Percentiles rank a stretch among this genome's conserved stretches.
Evolutionary conservation across 352 stramenopile genomes (phyloP).

Genomic region (Pythium graminicola): DNA sequence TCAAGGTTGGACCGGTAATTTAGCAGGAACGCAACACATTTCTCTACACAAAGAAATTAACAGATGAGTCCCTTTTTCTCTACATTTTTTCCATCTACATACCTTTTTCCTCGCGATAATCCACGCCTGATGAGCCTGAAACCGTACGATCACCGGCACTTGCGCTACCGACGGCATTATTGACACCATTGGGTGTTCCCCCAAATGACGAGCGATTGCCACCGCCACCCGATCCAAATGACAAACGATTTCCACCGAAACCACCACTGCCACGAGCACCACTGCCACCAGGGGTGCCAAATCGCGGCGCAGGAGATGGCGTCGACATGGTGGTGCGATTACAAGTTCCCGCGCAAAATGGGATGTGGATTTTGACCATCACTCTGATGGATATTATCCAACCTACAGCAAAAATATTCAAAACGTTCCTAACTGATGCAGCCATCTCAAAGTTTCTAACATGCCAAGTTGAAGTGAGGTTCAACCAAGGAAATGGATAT

Average conservation of each 20-base stretch:
- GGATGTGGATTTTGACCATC: slow-evolving; percentile 9
- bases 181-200: slow-evolving; percentile 3
- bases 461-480: too few species aligned
- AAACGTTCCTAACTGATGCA: too few species aligned
- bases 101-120: slow-evolving; percentile 57
- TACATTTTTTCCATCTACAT: too few species aligned
- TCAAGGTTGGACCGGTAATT: slow-evolving; percentile 76
- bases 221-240: slow-evolving; percentile 10
- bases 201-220: slow-evolving; percentile 14
- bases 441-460: too few species aligned
- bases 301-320: slow-evolving; percentile 15
- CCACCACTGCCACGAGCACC: not conserved
- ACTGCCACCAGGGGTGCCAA: slow-evolving; percentile 2
- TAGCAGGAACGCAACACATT: slow-evolving; percentile 66
- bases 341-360: slow-evolving; percentile 8
- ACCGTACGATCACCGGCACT: slow-evolving; percentile 17
- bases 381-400: slow-evolving; percentile 9
- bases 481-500: not conserved
- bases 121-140: slow-evolving; percentile 17
- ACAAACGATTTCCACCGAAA: slow-evolving; percentile 9
- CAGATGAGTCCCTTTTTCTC: not conserved
- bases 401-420: not conserved
- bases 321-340: slow-evolving; percentile 11
- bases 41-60: slow-evolving; percentile 32
- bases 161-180: slow-evolving; percentile 17